Conservation (phyloP, 2,329 filamentous ascomycete genomes). For the Pseudocercospora eumusae region DNA sequence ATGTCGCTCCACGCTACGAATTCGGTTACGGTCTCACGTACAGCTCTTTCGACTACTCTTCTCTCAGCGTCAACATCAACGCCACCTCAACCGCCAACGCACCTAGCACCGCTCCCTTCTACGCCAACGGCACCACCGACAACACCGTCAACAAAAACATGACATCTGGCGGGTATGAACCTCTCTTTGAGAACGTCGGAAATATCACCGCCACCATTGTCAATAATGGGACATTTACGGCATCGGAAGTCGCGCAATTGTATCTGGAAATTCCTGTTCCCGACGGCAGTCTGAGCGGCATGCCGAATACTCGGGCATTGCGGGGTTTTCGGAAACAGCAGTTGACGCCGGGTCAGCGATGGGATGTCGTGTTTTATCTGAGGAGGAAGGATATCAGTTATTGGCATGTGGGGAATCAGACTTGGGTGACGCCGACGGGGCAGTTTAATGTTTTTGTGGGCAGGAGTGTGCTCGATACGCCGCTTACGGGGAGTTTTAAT, state of each 20-base stretch:
- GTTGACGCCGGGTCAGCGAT: conserved; percentile 35
- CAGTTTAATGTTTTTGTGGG: conserved; percentile 52
- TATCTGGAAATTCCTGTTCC: conserved; percentile 38
- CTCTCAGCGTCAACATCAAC: conserved; percentile 33
- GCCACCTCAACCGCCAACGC: conserved; percentile 33
- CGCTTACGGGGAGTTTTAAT: conserved; percentile 33
- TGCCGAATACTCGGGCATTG: conserved; percentile 40
- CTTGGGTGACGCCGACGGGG: conserved; percentile 53
- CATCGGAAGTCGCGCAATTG: conserved; percentile 57
- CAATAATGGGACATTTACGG: conserved; percentile 53
- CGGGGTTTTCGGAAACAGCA: conserved; percentile 40
- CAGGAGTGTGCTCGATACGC: conserved; percentile 40
- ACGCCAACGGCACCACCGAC: conserved; percentile 36
- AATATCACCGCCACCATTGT: conserved; percentile 52
- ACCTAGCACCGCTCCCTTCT: conserved; percentile 26
- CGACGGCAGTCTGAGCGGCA: conserved; percentile 55
- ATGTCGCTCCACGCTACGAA: conserved; percentile 38
- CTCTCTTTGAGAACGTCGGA: conserved; percentile 54
- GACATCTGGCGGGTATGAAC: conserved; percentile 33
- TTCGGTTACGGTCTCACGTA: conserved; percentile 46
- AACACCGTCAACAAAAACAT: conserved; percentile 31
- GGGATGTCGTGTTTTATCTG: conserved; percentile 41
- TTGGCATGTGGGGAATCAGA: conserved; percentile 53
- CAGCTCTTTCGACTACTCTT: conserved; percentile 39
- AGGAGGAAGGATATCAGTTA: conserved; percentile 51